phyloP scores from a whole-genome alignment of 192 early-diverging fungal species.

The Coemansia sp. region DNA sequence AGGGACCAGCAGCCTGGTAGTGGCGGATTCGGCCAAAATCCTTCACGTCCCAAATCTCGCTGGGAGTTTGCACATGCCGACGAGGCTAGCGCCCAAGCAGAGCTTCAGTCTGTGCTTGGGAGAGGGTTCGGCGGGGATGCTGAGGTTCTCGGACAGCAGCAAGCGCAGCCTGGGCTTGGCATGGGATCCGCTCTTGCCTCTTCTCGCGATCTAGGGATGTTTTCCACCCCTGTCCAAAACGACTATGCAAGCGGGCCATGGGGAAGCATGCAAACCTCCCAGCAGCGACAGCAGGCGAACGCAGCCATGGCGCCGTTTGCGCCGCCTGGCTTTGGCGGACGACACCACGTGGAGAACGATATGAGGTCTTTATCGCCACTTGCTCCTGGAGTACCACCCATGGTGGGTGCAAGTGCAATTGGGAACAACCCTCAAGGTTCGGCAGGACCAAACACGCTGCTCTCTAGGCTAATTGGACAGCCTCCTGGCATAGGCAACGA shows the following conservation, averaged over 20 bases:
- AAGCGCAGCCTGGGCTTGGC: slow-evolving; percentile 7
- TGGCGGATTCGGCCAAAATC: slow-evolving; percentile 4
- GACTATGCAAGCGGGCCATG: slow-evolving; percentile 23
- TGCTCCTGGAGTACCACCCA: slow-evolving; percentile 3
- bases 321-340: slow-evolving; percentile 43
- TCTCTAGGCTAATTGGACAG: slow-evolving; percentile 40
- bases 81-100: slow-evolving; percentile 48
- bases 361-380: slow-evolving; percentile 12
- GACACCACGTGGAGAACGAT: slow-evolving; percentile 15
- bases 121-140: slow-evolving; percentile 10
- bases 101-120: slow-evolving; percentile 49
- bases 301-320: slow-evolving; percentile 25
- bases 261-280: slow-evolving; percentile 14
- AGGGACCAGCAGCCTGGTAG: slow-evolving; percentile 1
- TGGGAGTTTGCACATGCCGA: slow-evolving; percentile 47
- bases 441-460: slow-evolving; percentile 20
- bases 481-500: slow-evolving; percentile 3
- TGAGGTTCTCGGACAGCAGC: background rate
- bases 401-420: slow-evolving; percentile 5
- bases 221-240: slow-evolving; percentile 34
- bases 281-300: slow-evolving; percentile 10
- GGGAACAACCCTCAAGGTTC: background rate
- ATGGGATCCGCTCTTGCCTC: slow-evolving; percentile 19
- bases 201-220: slow-evolving; percentile 50
- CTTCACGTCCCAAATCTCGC: slow-evolving; percentile 35